Evolutionary conservation across 192 early-diverging fungal genomes (phyloP).

Genomic region (Coemansia biformis): DNA sequence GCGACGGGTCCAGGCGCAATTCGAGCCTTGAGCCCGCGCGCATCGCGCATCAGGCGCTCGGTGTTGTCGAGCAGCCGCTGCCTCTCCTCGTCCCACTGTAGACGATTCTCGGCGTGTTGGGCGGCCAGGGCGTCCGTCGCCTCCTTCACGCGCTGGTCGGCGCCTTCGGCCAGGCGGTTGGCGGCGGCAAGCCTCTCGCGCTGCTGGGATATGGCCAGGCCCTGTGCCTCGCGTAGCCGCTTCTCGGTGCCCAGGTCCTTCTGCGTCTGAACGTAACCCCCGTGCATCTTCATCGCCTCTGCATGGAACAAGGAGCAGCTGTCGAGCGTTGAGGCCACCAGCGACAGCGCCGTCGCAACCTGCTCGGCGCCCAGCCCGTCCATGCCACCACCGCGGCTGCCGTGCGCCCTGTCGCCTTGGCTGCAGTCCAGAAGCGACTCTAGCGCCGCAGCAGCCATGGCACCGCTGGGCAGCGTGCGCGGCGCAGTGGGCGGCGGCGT

Average conservation of each 20-base stretch:
- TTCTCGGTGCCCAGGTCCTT: conserved; percentile 34
- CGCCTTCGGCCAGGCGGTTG: conserved; percentile 21
- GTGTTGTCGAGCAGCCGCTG: conserved; percentile 47
- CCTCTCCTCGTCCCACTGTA: conserved; percentile 30
- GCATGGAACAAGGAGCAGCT: conserved; percentile 21
- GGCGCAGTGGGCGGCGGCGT: conserved; percentile 37
- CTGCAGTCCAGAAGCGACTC: conserved; percentile 1
- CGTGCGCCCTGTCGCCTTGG: neutral
- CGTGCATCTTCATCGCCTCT: conserved; percentile 22
- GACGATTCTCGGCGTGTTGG: conserved; percentile 20
- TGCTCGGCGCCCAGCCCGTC: conserved; percentile 5
- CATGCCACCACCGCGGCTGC: too few relatives aligned
- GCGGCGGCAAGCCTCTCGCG: conserved; percentile 37
- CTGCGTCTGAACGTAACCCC: conserved; percentile 18
- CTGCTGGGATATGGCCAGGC: conserved; percentile 44
- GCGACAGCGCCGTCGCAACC: conserved; percentile 22
- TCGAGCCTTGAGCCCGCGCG: conserved; percentile 11
- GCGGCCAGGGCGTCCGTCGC: conserved; percentile 16
- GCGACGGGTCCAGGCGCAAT: neutral
- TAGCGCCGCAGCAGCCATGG: conserved; percentile 13
- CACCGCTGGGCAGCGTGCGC: conserved; percentile 1
- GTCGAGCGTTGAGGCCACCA: conserved; percentile 15
- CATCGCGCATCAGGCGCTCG: conserved; percentile 36
- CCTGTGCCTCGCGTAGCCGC: conserved; percentile 49
- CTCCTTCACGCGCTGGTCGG: conserved; percentile 37